Conservation (phyloP, 495 filamentous ascomycete genomes). For the Xylaria telfairii region DNA sequence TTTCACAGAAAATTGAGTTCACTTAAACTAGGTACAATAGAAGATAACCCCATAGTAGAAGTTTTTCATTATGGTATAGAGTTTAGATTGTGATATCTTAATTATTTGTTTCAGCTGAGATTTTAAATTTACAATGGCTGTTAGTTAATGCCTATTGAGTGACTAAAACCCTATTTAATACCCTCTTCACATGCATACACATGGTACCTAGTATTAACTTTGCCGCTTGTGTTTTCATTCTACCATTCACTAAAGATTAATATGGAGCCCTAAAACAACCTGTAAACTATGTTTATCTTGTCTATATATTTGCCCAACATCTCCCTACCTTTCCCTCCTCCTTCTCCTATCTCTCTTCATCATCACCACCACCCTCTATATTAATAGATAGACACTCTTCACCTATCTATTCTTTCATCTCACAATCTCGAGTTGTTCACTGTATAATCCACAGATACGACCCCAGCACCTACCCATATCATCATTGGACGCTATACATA, state of each 20-base stretch:
- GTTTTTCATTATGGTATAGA: neutral
- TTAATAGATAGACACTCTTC: too few relatives aligned
- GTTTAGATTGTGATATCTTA: neutral
- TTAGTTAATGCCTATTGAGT: too few relatives aligned
- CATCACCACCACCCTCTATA: neutral
- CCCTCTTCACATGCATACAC: neutral
- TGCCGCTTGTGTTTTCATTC: neutral
- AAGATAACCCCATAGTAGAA: neutral
- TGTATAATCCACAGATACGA: too few relatives aligned
- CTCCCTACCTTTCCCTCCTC: neutral
- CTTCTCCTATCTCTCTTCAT: neutral
- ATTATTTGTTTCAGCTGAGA: neutral
- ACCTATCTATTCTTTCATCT: too few relatives aligned
- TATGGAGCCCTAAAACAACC: too few relatives aligned
- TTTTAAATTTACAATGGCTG: neutral
- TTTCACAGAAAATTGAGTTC: too few relatives aligned
- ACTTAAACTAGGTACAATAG: too few relatives aligned
- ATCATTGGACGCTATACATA: too few relatives aligned
- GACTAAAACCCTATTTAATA: neutral
- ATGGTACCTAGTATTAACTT: too few relatives aligned
- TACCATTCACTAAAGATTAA: too few relatives aligned
- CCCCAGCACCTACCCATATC: too few relatives aligned
- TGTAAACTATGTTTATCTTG: neutral
- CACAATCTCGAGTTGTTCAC: too few relatives aligned
- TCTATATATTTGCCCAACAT: neutral